phyloP scores from a whole-genome alignment of 2,329 filamentous ascomycete genomes.

The Fonsecaea erecta region DNA sequence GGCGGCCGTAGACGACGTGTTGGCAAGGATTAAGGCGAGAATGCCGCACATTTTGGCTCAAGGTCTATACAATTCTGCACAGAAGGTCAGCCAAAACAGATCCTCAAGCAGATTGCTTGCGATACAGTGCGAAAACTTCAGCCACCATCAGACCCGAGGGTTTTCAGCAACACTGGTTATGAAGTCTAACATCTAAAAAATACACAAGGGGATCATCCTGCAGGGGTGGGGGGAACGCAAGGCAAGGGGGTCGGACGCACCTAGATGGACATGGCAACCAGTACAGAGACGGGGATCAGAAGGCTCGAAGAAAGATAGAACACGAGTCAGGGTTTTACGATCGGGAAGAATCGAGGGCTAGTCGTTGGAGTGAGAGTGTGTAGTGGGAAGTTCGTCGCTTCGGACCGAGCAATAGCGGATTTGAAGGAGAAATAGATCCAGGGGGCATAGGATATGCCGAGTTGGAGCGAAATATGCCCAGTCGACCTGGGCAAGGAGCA shows the following conservation, averaged over 20 bases:
- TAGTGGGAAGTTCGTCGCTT: constrained; percentile 7
- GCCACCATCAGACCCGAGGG: constrained; percentile 28
- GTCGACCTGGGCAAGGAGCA: not conserved
- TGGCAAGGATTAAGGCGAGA: constrained; percentile 64
- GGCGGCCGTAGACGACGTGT: constrained; percentile 57
- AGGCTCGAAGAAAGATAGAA: constrained; percentile 3
- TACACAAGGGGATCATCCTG: constrained; percentile 49
- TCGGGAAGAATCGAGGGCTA: constrained; percentile 18
- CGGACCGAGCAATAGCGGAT: constrained; percentile 19
- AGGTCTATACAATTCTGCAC: not conserved
- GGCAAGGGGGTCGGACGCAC: constrained; percentile 12
- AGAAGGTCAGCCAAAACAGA: constrained; percentile 13
- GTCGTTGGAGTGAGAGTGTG: not conserved
- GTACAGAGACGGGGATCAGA: not conserved
- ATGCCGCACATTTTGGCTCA: constrained; percentile 64
- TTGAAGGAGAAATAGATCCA: constrained; percentile 5
- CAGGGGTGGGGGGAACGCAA: not conserved
- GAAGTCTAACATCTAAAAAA: constrained; percentile 56
- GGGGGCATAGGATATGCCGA: not conserved
- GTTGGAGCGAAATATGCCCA: not conserved
- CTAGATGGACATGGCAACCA: constrained; percentile 13
- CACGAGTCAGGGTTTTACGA: constrained; percentile 4
- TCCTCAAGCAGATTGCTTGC: not conserved
- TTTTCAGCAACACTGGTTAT: constrained; percentile 42
- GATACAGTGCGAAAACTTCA: constrained; percentile 1